A percentile compares a stretch with the other conserved stretches of the same genome.
Conservation (phyloP, 1,284 basidiomycete genomes). For the Rhodotorula sp. region DNA sequence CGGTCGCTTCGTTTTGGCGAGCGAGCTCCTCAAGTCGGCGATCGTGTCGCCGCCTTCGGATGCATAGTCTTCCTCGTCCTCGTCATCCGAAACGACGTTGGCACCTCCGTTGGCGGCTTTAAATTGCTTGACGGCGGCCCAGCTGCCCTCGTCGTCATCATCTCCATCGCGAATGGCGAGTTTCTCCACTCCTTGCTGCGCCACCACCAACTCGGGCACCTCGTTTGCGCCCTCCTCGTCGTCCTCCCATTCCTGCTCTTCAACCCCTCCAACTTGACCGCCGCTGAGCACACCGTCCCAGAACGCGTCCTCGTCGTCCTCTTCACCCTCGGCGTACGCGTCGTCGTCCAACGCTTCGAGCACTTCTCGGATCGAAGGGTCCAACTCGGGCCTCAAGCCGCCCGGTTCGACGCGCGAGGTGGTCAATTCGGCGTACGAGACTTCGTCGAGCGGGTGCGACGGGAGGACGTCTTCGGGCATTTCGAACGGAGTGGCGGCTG, state of each 20-base stretch:
- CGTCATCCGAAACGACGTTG: conserved; percentile 46
- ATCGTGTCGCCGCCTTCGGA: conserved; percentile 77
- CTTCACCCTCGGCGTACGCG: conserved; percentile 64
- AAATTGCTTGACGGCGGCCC: conserved; percentile 51
- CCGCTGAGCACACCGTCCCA: conserved; percentile 52
- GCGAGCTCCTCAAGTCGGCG: conserved; percentile 50
- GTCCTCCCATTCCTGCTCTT: conserved; percentile 31
- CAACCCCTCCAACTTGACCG: conserved; percentile 39
- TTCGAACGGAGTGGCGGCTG: conserved; percentile 9
- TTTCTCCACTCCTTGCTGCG: conserved; percentile 65
- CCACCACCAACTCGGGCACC: neutral
- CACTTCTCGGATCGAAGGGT: conserved; percentile 88
- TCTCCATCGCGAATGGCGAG: conserved; percentile 24
- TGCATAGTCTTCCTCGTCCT: conserved; percentile 49
- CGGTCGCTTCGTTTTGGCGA: conserved; percentile 69
- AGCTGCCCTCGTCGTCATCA: conserved; percentile 7
- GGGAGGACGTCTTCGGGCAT: conserved; percentile 39
- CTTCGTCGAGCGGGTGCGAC: conserved; percentile 39
- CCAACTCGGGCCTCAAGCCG: conserved; percentile 94
- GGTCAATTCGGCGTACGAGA: conserved; percentile 36
- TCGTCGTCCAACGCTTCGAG: conserved; percentile 96
- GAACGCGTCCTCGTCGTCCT: conserved; percentile 52
- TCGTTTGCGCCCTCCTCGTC: conserved; percentile 20
- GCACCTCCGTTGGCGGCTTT: conserved; percentile 40
- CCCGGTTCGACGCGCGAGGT: conserved; percentile 48